Evolutionary conservation across 352 stramenopile genomes (phyloP), one percentile per base, ranked within the genome.

Genomic region (Pythium rhizo-oryzae): DNA sequence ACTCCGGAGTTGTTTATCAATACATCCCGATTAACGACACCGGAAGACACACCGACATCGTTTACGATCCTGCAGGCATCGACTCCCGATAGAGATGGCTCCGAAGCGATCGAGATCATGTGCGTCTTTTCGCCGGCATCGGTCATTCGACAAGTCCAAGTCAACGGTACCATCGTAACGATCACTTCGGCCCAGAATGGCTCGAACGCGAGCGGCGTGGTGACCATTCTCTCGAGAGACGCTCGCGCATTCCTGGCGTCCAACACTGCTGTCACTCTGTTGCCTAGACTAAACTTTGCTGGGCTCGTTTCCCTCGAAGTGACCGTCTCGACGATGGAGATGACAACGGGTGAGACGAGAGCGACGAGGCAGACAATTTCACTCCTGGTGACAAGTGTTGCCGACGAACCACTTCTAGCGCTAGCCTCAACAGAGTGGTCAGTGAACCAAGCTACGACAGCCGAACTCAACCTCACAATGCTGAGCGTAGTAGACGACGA

Each of bases 81-180:
- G 0, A 85, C 81, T 2, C 67, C 81, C 0, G 81, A 90, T 23
- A 35, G 23, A 11, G 81, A 86, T 47, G 79, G 78, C 18, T 90
- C 81, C 0, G 79, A 87, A 59, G 67, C 74, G 6, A 78, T 90
- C 25, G 79, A 90, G 53, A 53, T 86, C 16, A 62, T 63, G 3
- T 67, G 76, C 9, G 61, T 43, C 16, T 73, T 84, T 41, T 67
- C 82, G 25, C 76, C 79, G 4, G 24, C 57, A 13, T 79, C 68
- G 28, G 67, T 78, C 19, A 37, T 90, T 0, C 60, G 65, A 7
- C 50, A 54, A 21, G 68, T 88, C 33, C 59, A 49, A 8, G n/a
- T 88, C 11, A 78, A 86, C 53, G 71, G 61, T 13, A 54, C 78
- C 4, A 33, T 68, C 1, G 41, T 73, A 12, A 19, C 47, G 1